A percentile compares a stretch with the other conserved stretches of the same genome.
Conservation (phyloP, 1,139 yeast genomes). For the Candida sp. region DNA sequence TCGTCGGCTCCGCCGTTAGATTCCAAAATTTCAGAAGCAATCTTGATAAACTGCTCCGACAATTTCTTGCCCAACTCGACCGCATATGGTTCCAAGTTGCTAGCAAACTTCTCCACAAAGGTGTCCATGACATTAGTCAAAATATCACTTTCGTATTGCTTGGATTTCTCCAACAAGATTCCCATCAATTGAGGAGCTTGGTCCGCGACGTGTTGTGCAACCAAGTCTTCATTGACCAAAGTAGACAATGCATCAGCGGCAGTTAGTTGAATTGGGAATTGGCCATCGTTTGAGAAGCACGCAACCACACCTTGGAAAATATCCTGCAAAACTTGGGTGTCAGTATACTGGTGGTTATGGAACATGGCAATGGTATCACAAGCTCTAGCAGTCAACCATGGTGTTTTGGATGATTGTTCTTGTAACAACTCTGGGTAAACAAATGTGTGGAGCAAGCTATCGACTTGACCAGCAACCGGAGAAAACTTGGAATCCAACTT, state of each 20-base stretch:
- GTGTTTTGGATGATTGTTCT: conserved; percentile 33
- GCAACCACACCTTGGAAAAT: conserved; percentile 48
- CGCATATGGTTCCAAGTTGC: conserved; percentile 60
- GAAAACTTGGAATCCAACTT: conserved; percentile 41
- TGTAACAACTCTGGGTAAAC: conserved; percentile 50
- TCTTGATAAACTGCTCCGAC: conserved; percentile 48
- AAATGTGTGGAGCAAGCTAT: conserved; percentile 45
- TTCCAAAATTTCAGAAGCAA: conserved; percentile 50
- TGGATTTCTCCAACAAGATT: conserved; percentile 53
- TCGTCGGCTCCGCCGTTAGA: conserved; percentile 31
- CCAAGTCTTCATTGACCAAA: conserved; percentile 50
- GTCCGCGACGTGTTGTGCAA: conserved; percentile 49
- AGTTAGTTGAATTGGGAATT: conserved; percentile 54
- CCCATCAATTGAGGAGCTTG: conserved; percentile 60
- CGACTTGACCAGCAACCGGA: conserved; percentile 52
- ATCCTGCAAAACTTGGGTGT: conserved; percentile 43
- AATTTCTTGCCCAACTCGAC: conserved; percentile 51
- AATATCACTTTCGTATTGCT: conserved; percentile 55
- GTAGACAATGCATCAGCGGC: conserved; percentile 59
- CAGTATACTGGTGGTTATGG: conserved; percentile 39
- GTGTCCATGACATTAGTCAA: conserved; percentile 60
- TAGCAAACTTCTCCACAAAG: conserved; percentile 56
- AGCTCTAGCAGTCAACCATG: conserved; percentile 60
- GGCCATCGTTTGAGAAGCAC: conserved; percentile 47
- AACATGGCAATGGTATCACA: conserved; percentile 59